phyloP scores from a whole-genome alignment of 345 rosid genomes.

The Viola odorata region DNA sequence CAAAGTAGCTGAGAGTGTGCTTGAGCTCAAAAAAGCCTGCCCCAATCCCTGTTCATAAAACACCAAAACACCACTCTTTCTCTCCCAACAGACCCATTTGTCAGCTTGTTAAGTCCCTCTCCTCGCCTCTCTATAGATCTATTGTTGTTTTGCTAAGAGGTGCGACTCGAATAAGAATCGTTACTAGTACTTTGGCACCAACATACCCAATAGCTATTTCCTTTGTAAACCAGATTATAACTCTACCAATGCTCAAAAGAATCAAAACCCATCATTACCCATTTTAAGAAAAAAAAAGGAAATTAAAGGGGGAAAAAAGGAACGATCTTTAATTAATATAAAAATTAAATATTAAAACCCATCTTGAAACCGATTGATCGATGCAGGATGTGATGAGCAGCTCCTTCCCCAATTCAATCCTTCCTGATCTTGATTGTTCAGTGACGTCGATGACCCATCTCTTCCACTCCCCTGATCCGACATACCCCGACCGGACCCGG shows the following conservation, averaged over 20 bases:
- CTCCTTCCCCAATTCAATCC: constrained; percentile 41
- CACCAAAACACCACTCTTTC: constrained; percentile 35
- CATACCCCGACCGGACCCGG: constrained; percentile 22
- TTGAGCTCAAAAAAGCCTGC: constrained; percentile 65
- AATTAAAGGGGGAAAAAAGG: constrained; percentile 3
- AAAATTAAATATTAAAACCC: constrained; percentile 28
- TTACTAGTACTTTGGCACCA: too few species aligned
- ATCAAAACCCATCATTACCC: not conserved
- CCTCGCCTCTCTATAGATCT: constrained; percentile 22
- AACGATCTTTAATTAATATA: constrained; percentile 11
- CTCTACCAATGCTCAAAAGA: too few species aligned
- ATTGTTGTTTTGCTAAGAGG: too few species aligned
- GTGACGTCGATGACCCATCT: constrained; percentile 28
- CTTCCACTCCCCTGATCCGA: constrained; percentile 30
- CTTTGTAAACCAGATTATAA: too few species aligned
- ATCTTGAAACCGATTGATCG: constrained; percentile 64
- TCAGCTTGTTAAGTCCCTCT: constrained; percentile 58
- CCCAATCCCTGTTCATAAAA: constrained; percentile 54
- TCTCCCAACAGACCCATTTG: constrained; percentile 39
- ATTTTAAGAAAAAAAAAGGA: constrained; percentile 7
- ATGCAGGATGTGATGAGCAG: constrained; percentile 25
- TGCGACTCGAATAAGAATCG: too few species aligned
- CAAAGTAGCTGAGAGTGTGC: constrained; percentile 73
- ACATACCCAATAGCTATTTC: too few species aligned
- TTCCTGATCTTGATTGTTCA: constrained; percentile 37